Evolutionary conservation across 2,329 filamentous ascomycete species (phyloP), one percentile per base, ranked within the genome.

Genomic region (Pseudogymnoascus sp.): DNA sequence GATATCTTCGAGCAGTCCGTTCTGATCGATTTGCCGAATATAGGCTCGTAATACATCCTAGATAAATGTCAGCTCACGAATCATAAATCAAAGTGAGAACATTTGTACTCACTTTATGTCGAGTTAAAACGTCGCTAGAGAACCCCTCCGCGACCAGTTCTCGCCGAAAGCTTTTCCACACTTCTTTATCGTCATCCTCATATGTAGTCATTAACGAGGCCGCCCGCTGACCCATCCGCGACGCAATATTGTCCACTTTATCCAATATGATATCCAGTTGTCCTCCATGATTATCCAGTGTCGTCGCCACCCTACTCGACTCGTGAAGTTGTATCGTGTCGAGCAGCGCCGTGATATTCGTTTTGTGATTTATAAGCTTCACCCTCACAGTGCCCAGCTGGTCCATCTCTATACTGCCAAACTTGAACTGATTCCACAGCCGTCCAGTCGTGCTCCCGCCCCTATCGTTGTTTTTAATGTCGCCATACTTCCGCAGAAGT

Each of bases 1-100:
- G 61, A 77, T 74, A 37, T 77, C 75, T 66, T 81, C 80, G n/a
- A 86, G 75, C 8, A 85, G 75, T 0, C 82, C 81, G 62, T 82
- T 76, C 42, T 82, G 78, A 66, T 85, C 81, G 65, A 87, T 78
- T 68, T 84, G 81, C 37, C 82, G 81, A 43, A 87, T 85, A 68
- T 87, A 86, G 18, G 84, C 83, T 65, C 83, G 78, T 23, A 86
- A 73, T 8, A 85, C 77, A 67, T 85, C 82, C 84, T 87, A 3
- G n/a, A 56, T 56, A 12, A 61, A 49, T 36, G 63, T 71, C 64
- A 72, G 68, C 60, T 25, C 43, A 63, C 21, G 34, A 53, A 63
- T 21, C n/a, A 65, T 28, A 65, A 56, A 37, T 21, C 7, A 18
- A 31, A 38, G 23, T 21, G 56, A n/a, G 38, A 60, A 36, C 11